Conservation (phyloP, 2,329 filamentous ascomycete species). For the Sarocladium oryzae region DNA sequence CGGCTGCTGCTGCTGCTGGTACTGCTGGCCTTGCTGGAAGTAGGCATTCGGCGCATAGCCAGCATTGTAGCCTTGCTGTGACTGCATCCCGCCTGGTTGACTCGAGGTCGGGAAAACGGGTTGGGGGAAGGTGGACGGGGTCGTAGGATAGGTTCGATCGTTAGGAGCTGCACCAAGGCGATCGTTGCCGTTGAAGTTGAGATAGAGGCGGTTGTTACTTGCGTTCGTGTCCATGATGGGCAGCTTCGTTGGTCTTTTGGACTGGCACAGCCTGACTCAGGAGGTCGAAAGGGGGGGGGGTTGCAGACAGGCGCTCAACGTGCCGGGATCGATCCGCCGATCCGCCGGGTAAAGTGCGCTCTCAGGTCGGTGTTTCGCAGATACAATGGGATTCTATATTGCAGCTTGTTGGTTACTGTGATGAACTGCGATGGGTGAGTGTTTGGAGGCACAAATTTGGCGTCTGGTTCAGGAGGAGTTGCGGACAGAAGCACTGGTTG, state of each 20-base stretch:
- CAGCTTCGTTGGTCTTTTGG: conserved; percentile 10
- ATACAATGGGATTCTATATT: not conserved
- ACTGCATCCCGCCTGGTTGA: conserved; percentile 15
- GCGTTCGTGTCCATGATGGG: conserved; percentile 43
- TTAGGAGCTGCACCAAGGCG: conserved; percentile 47
- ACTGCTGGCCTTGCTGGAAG: conserved; percentile 27
- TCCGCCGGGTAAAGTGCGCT: conserved; percentile 7
- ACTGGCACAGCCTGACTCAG: not conserved
- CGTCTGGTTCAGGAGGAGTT: conserved; percentile 6
- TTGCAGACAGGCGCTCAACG: conserved; percentile 5
- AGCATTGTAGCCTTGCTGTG: conserved; percentile 20
- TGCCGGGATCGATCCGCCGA: conserved; percentile 1
- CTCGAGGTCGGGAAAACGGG: conserved; percentile 55
- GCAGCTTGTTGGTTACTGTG: not conserved
- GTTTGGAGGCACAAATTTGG: not conserved
- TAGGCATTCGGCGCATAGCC: conserved; percentile 33
- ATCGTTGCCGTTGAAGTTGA: conserved; percentile 63
- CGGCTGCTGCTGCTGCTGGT: conserved; percentile 24
- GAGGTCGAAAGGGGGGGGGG: conserved; percentile 4
- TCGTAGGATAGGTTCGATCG: conserved; percentile 74
- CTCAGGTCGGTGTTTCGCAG: not conserved
- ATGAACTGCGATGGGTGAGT: not conserved
- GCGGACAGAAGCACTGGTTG: not conserved
- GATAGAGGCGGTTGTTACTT: conserved; percentile 52
- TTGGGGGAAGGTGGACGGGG: conserved; percentile 93